Evolutionary conservation across 73 alveolate species (phyloP), one percentile per base, ranked within the genome.

Genomic region (Paramecium sexaurelia): DNA sequence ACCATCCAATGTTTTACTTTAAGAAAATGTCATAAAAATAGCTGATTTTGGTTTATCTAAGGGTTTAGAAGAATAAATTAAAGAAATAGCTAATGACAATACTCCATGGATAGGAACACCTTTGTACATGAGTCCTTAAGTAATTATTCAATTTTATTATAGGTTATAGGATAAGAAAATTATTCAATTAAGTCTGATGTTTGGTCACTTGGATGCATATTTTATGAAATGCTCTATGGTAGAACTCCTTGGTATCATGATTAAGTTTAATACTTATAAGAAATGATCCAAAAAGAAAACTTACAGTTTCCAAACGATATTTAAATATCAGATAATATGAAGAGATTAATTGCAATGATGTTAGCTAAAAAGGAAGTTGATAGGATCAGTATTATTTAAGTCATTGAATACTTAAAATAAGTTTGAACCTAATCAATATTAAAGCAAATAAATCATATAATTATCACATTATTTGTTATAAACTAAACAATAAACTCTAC

Each of bases 181-280:
- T 78, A 78, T 78, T 78, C 90, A 45, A 78, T 78, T n/a, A 78
- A 78, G 20, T 36, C 90, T 10, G 94, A 88, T 33, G 75, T 66
- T 20, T 88, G 94, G 94, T 88, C 94, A 45, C 73, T 88, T 56
- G 94, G 94, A 24, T 68, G 85, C 32, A 88, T 88, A 68, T 88
- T 88, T 41, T 88, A 88, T 69, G 94, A 88, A 35, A 88, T 88
- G 94, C 94, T 88, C 9, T 88, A 55, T 71, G 94, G 94, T 45
- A 88, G 61, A 82, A 88, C 94, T 37, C 94, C 94, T 10, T 88
- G 90, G 89, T 68, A 69, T 32, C 83, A 75, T 29, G 87, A 88
- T 27, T 41, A 82, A 15, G 94, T 88, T 4, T 26, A 68, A 37
- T 57, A 69, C 37, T 69, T 88, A 68, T 39, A 75, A 40, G 8